A percentile compares a stretch with the other conserved stretches of the same genome.
Evolutionary conservation across 345 rosid genomes (phyloP).

Genomic region (Viola odorata): DNA sequence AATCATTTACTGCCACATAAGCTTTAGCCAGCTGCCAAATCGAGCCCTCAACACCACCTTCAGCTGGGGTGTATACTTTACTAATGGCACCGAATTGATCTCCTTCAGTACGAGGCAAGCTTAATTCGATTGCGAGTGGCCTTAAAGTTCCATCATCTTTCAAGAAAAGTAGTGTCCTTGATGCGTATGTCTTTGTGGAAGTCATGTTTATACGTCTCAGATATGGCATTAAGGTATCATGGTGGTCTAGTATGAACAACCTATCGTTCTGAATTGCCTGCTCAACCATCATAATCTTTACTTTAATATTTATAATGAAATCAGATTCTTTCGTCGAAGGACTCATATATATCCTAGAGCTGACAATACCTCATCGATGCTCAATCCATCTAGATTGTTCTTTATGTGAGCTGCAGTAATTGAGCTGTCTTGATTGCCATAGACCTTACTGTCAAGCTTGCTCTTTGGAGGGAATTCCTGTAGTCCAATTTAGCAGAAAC

Average conservation of each 20-base stretch:
- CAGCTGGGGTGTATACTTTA: slow-evolving; percentile 25
- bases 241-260: slow-evolving; percentile 29
- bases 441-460: neutral
- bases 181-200: slow-evolving; percentile 13
- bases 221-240: slow-evolving; percentile 20
- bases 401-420: neutral
- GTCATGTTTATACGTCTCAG: slow-evolving; percentile 15
- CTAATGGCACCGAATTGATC: neutral
- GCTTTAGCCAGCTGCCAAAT: slow-evolving; percentile 35
- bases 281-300: neutral
- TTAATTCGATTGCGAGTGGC: slow-evolving; percentile 25
- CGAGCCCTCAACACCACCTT: slow-evolving; percentile 11
- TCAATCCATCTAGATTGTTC: neutral
- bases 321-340: neutral
- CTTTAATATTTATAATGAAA: neutral
- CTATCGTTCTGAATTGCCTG: slow-evolving; percentile 18
- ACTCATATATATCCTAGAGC: neutral
- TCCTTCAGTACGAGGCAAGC: slow-evolving; percentile 20
- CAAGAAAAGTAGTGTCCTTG: slow-evolving; percentile 26
- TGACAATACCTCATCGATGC: neutral
- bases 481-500: neutral
- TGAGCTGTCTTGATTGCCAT: neutral
- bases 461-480: slow-evolving; percentile 3
- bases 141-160: slow-evolving; percentile 15
- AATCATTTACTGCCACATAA: slow-evolving; percentile 26